A percentile compares a stretch with the other conserved stretches of the same genome.
Conservation (phyloP, 768 basidiomycete species). For the Lactifluus rugatus region DNA sequence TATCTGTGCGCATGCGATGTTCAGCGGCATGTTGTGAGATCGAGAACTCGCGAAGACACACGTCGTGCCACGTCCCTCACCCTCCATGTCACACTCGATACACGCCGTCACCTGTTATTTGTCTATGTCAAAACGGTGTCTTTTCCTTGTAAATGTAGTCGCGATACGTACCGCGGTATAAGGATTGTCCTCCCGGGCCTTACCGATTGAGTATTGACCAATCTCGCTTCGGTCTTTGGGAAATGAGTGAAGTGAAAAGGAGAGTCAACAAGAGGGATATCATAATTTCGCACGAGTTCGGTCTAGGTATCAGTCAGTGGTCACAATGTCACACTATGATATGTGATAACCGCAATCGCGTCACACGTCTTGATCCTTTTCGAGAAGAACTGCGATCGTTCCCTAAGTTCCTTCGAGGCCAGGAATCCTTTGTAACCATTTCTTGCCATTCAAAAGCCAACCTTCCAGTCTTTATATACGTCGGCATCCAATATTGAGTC, state of each 20-base stretch:
- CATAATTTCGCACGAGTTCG: too few relatives aligned
- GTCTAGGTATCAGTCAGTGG: too few relatives aligned
- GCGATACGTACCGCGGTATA: background rate
- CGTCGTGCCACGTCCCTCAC: slow-evolving; percentile 13
- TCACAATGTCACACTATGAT: too few relatives aligned
- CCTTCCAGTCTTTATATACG: too few relatives aligned
- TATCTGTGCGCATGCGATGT: slow-evolving; percentile 12
- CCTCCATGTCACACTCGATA: slow-evolving; percentile 8
- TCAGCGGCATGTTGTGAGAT: background rate
- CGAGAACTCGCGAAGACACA: background rate
- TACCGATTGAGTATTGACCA: background rate
- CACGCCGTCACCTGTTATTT: too few relatives aligned
- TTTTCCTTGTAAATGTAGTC: background rate
- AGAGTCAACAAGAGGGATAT: background rate
- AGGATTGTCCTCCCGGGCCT: background rate
- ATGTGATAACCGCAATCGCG: too few relatives aligned
- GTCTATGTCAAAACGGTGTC: background rate
- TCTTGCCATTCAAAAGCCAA: too few relatives aligned
- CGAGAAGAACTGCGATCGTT: too few relatives aligned
- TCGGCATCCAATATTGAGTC: too few relatives aligned
- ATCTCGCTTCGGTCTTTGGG: background rate
- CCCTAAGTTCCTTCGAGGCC: too few relatives aligned
- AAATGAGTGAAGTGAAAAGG: background rate
- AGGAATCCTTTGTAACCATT: too few relatives aligned
- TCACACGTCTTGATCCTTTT: too few relatives aligned